Base-by-base conservation (phyloP, 2,329 filamentous ascomycete genomes). In the Colletotrichum somersetense region DNA sequence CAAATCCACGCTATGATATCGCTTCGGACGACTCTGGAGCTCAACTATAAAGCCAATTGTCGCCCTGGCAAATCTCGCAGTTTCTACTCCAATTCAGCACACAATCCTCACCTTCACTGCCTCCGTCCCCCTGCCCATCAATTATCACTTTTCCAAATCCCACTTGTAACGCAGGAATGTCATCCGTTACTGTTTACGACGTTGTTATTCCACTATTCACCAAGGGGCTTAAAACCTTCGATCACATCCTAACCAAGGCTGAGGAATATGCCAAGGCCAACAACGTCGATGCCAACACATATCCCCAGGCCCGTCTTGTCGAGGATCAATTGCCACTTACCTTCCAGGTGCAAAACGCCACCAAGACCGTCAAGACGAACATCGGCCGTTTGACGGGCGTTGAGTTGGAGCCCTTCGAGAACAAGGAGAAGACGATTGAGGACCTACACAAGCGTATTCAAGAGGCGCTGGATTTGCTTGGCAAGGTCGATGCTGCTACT, bases 241-340 rank as follows among this genome's bases (percentile, higher is more conserved):
- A 74, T n/a, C 68, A 73, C 62, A 76, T 82, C 53, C 76, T 83
- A 18, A 67, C 73, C 18, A 81, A 80, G 75, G 78, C 79, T 33
- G 72, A 77, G 55, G 61, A 75, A 44, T 73, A 80, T 55, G 76
- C 78, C 62, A 76, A 79, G 48, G 76, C 75, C 23, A 74, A 77
- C 50, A 75, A 75, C 44, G 44, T 76, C 48, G 75, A 77, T 52
- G 61, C 74, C 26, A 75, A 77, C 65, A 65, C 71, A 11, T 78
- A 78, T 61, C 74, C 76, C 59, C 35, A 67, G 18, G 74, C 77
- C 30, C 71, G 75, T 5, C 76, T 84, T 2, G 52, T 69, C 53
- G 75, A 78, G 2, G 82, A 83, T 76, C 83, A 83, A 79, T 73
- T 75, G 18, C 80, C 81, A 18, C 77, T 84, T 26, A 73, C 62